These are phyloP conservation scores for Saitozyma podzolica DNA, from an alignment of 768 basidiomycete genomes.

Conservation along the genomic window DNA sequence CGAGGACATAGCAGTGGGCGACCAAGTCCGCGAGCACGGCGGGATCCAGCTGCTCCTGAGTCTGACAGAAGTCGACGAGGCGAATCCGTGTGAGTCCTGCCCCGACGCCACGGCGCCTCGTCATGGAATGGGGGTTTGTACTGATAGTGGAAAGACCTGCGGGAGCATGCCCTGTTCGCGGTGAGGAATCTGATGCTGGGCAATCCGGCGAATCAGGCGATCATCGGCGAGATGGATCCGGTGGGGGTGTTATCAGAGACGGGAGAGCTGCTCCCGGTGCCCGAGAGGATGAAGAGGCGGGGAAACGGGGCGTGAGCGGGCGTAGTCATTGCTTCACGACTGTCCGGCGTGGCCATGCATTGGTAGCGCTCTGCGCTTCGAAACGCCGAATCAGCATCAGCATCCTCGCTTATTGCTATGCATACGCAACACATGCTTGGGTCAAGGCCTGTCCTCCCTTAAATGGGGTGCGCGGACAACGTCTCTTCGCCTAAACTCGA, in stretches of 20 bases:
- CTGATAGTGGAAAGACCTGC: constrained; percentile 62
- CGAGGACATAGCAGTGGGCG: constrained; percentile 67
- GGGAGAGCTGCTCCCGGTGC: constrained; percentile 56
- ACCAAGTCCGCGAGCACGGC: constrained; percentile 67
- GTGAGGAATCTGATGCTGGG: constrained; percentile 73
- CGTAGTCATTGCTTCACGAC: too few relatives aligned
- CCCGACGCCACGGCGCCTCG: neutral
- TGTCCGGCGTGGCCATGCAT: too few relatives aligned
- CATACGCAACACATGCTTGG: too few relatives aligned
- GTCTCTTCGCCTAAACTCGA: too few relatives aligned
- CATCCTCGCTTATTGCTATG: too few relatives aligned
- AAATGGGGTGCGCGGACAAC: too few relatives aligned
- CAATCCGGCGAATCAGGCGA: constrained; percentile 75
- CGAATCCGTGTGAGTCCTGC: constrained; percentile 78
- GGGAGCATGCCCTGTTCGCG: constrained; percentile 87
- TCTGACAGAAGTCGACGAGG: constrained; percentile 83
- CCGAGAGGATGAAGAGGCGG: constrained; percentile 31
- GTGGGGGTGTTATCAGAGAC: constrained; percentile 62
- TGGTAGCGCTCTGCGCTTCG: too few relatives aligned
- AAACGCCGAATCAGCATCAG: too few relatives aligned
- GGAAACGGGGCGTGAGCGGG: too few relatives aligned
- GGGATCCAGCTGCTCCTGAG: constrained; percentile 83
- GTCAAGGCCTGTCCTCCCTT: too few relatives aligned
- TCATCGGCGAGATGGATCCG: constrained; percentile 73
- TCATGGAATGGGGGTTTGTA: neutral